Conservation (phyloP, 768 basidiomycete genomes). For the Mycena leptocephala region DNA sequence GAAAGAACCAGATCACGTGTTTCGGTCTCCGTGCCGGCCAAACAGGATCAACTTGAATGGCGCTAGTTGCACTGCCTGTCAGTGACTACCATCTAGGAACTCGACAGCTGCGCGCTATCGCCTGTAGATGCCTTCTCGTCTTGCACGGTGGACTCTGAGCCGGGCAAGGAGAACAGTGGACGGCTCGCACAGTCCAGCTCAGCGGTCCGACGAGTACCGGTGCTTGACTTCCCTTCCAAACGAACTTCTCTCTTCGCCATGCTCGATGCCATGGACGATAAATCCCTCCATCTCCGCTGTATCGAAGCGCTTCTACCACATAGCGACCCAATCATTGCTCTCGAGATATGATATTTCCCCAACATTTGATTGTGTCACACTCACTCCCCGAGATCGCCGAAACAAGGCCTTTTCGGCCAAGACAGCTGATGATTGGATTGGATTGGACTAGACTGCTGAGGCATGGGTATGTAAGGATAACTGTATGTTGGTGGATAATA, state of each 20-base stretch:
- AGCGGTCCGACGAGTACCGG: background rate
- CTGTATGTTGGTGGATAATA: no score
- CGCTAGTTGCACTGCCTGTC: no score
- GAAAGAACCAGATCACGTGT: background rate
- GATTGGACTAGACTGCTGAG: no score
- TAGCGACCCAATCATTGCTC: slow-evolving; percentile 12
- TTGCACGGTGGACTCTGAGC: slow-evolving; percentile 7
- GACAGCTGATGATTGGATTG: no score
- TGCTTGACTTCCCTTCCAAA: slow-evolving; percentile 3
- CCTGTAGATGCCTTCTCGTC: slow-evolving; percentile 5
- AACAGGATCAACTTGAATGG: background rate
- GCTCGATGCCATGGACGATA: slow-evolving; percentile 19
- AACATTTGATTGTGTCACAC: background rate
- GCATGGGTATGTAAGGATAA: no score
- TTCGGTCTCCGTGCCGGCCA: background rate
- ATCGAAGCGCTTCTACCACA: slow-evolving; percentile 21
- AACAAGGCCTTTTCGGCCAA: no score
- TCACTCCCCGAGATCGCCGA: no score
- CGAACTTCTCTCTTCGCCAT: slow-evolving; percentile 24
- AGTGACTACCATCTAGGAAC: background rate
- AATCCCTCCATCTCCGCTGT: slow-evolving; percentile 15
- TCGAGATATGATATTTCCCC: slow-evolving; percentile 2
- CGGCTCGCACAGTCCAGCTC: background rate
- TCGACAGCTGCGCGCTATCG: background rate
- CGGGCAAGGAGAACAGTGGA: background rate